phyloP scores from a whole-genome alignment of 164 flowering plant genomes.

The Kalanchoe fedtschenkoi region DNA sequence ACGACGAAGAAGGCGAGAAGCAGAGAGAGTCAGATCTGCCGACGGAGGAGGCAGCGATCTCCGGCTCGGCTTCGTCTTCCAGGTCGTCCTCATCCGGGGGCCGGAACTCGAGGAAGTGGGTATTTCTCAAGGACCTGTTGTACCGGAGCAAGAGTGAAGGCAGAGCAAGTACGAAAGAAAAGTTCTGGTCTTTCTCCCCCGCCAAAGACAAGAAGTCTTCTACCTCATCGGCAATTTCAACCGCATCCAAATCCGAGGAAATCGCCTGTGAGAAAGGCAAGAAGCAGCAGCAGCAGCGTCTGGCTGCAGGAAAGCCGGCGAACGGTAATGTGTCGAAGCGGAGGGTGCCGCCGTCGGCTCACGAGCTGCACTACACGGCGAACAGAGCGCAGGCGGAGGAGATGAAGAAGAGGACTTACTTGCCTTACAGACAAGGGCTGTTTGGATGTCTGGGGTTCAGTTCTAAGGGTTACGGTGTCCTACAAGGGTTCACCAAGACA shows the following conservation, averaged over 20 bases:
- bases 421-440: constrained; percentile 42
- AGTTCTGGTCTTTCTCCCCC: constrained; percentile 22
- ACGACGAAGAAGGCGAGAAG: constrained; percentile 6
- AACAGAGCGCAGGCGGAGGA: constrained; percentile 59
- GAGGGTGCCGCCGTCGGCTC: constrained; percentile 30
- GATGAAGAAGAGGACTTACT: constrained; percentile 49
- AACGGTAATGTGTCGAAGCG: constrained; percentile 25
- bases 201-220: constrained; percentile 4
- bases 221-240: background rate
- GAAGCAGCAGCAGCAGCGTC: background rate
- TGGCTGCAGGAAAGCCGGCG: constrained; percentile 6
- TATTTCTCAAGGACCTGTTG: constrained; percentile 31
- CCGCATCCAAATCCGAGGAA: background rate
- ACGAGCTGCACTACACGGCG: constrained; percentile 48
- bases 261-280: background rate
- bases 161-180: constrained; percentile 24
- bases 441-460: constrained; percentile 63
- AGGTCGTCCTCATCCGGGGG: constrained; percentile 30
- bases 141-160: constrained; percentile 50
- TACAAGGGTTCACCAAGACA: constrained; percentile 46
- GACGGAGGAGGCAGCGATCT: constrained; percentile 21
- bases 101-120: constrained; percentile 32
- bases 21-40: constrained; percentile 9
- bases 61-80: constrained; percentile 31
- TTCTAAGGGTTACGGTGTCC: constrained; percentile 54